Base-by-base conservation (phyloP, 805 yeast species). In the Torulaspora indica region DNA sequence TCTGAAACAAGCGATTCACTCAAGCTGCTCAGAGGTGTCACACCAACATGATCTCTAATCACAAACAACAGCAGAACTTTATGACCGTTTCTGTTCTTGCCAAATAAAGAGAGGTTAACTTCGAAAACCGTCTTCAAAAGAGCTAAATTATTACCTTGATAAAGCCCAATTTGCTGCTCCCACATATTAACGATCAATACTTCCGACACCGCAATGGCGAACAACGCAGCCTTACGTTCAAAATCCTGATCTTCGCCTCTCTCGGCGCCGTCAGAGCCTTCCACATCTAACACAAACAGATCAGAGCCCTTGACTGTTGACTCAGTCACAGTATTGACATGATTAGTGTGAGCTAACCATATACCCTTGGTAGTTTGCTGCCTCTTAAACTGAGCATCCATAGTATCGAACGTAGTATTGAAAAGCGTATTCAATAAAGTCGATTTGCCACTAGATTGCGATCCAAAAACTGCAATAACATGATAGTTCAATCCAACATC, bases 181-280 rank as follows among this genome's bases (percentile, higher is more conserved):
- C 98, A 93, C 60, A 91, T 79, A 64, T 93, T 93, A 34, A 93
- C 84, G 48, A 93, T 88, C 55, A 93, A 72, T 4, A 90, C 81
- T 60, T 93, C 98, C 12, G 93, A 81, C 0, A 96, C 90, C 8
- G 97, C 79, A 49, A 93, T 71, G 0, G 98, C 98, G 71, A 93
- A 93, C 34, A 93, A 70, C 0, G 98, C 98, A 1, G 96, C 90
- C 56, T 93, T 93, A 46, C 98, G 77, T 67, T 93, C 98, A 64
- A 93, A 93, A 67, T 93, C 98, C 66, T 93, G 97, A 66, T 93
- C 98, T 57, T 93, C 98, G 20, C 98, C 98, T 44, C 97, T 77
- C 67, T 93, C 98, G 48, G 96, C 77, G 38, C 98, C 98, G 68
- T 93, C 98, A 0, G 97, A 90, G 38, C 98, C 98, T 68, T 93